Conservation (phyloP, 1,139 yeast genomes). For the Yamadazyma mexicana region DNA sequence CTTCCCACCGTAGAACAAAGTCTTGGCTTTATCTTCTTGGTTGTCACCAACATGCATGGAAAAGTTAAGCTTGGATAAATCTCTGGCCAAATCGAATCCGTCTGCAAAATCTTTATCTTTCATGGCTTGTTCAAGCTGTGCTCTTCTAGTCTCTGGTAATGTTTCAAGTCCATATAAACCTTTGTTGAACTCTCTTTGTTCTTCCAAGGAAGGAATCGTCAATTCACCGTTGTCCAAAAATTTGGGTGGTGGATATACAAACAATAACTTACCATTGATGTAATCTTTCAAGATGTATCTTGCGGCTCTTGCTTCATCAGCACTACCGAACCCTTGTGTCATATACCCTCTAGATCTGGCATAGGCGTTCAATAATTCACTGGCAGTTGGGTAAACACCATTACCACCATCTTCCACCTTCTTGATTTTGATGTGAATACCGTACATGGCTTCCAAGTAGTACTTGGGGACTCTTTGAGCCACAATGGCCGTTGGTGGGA, state of each 20-base stretch:
- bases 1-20: constrained; percentile 69
- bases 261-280: constrained; percentile 86
- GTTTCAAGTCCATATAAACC: constrained; percentile 66
- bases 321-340: constrained; percentile 97
- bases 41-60: constrained; percentile 65
- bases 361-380: constrained; percentile 85
- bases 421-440: constrained; percentile 80
- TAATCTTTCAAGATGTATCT: constrained; percentile 92
- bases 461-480: constrained; percentile 87
- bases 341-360: constrained; percentile 97
- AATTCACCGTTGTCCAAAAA: constrained; percentile 39
- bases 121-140: constrained; percentile 67
- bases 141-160: constrained; percentile 70
- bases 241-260: constrained; percentile 83
- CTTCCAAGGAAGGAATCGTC: constrained; percentile 43
- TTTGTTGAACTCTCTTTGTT: constrained; percentile 63
- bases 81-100: constrained; percentile 65
- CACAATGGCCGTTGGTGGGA: constrained; percentile 88
- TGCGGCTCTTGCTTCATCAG: constrained; percentile 95
- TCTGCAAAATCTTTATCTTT: constrained; percentile 52
- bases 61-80: constrained; percentile 71
- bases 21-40: constrained; percentile 30
- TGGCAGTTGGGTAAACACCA: constrained; percentile 80
- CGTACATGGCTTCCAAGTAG: constrained; percentile 88
- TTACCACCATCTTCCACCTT: constrained; percentile 85